Percentiles rank a stretch among this genome's conserved stretches.
phyloP scores from a whole-genome alignment of 75 land plant genomes.

The Picea glauca region DNA sequence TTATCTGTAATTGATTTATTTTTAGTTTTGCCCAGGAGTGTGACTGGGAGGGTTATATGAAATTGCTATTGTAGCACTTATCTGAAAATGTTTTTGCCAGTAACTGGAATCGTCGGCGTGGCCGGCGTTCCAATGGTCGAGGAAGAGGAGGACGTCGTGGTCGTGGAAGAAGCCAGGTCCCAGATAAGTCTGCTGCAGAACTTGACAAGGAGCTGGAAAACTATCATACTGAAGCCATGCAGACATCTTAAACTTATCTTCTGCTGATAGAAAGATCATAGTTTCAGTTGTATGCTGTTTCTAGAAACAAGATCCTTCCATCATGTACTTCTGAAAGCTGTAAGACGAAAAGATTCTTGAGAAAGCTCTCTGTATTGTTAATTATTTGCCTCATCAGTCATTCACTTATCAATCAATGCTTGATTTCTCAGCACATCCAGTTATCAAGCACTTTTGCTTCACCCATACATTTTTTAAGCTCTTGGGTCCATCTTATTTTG shows the following conservation, averaged over 20 bases:
- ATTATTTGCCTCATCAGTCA: too few relatives aligned
- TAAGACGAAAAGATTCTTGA: too few relatives aligned
- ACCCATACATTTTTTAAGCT: too few relatives aligned
- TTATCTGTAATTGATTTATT: neutral
- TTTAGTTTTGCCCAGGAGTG: neutral
- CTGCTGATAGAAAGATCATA: neutral
- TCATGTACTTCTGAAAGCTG: too few relatives aligned
- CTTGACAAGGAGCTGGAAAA: constrained; percentile 78
- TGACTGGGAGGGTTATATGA: neutral
- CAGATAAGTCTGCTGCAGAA: constrained; percentile 60
- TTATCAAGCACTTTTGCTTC: too few relatives aligned
- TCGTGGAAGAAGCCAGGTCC: constrained; percentile 37
- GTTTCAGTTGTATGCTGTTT: neutral
- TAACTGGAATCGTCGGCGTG: constrained; percentile 21
- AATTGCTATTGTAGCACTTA: neutral
- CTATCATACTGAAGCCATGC: constrained; percentile 85
- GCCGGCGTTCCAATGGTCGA: constrained; percentile 28
- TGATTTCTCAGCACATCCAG: too few relatives aligned
- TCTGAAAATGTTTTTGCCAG: neutral
- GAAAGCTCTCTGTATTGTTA: too few relatives aligned
- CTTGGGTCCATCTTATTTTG: too few relatives aligned
- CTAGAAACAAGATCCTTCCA: too few relatives aligned
- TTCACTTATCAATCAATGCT: too few relatives aligned
- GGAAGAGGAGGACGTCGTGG: constrained; percentile 43
- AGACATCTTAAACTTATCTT: constrained; percentile 13